Evolutionary conservation across 495 filamentous ascomycete genomes (phyloP), one percentile per base, ranked within the genome.

Genomic region (Xylaria bambusicola): DNA sequence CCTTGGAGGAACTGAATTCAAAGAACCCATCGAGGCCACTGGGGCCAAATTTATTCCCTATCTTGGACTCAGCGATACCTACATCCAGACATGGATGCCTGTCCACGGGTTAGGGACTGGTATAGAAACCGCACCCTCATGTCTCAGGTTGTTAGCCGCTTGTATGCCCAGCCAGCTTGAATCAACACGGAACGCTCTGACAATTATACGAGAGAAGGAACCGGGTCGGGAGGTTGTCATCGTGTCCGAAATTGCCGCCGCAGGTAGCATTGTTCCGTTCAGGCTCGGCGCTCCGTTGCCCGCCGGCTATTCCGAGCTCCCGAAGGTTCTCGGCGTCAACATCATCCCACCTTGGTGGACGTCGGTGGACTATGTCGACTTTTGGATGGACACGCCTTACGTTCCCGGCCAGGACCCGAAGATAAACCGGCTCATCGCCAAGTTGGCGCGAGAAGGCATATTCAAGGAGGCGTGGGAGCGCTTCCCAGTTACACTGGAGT

Each of bases 341-440:
- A 62, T 66, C 10, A 69, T 62, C 53, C 70, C 60, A 48, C 56
- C 63, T 23, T 56, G 56, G 58, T 42, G 64, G n/a, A 51, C 63
- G 13, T 62, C 64, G 27, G 46, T 65, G 15, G 64, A 62, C 10
- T 10, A 52, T n/a, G 52, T 56, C 18, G 66, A 67, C n/a, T 65
- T 66, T 47, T 68, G 55, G 55, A 52, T 56, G 35, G 65, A 46
- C 56, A 52, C 50, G 47, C 66, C 45, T 51, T 53, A 57, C n/a
- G 58, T 59, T 29, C 38, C 26, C 1, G 60, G 31, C 17, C 49
- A 46, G 10, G 49, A 56, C 27, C 61, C 52, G 1, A 33, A 44
- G 24, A 27, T 55, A 13, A 59, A 62, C 38, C 36, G 26, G 18
- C 51, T 52, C 1, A 54, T 70, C 58, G 44, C 38, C 17, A 46